phyloP scores from a whole-genome alignment of 2,329 filamentous ascomycete species.

The Huntiella savannae region DNA sequence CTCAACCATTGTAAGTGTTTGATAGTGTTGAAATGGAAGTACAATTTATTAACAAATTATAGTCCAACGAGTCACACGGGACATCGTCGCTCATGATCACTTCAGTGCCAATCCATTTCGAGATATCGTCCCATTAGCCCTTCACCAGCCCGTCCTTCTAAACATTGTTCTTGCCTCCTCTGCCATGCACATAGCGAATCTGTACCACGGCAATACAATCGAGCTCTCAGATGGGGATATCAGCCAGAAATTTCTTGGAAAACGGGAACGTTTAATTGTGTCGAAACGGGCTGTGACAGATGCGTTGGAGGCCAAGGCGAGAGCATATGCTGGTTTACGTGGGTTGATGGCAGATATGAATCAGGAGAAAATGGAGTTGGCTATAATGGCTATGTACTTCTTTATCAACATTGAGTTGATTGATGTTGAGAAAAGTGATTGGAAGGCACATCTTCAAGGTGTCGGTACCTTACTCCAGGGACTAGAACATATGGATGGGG shows the following conservation, averaged over 20 bases:
- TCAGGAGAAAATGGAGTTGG: background rate
- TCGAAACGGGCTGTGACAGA: conserved; percentile 20
- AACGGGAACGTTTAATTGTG: conserved; percentile 17
- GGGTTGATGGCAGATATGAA: background rate
- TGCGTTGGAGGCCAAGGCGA: background rate
- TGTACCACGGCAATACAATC: conserved; percentile 15
- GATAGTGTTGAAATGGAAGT: too few relatives aligned
- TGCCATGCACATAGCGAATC: conserved; percentile 29
- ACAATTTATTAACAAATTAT: conserved; percentile 16
- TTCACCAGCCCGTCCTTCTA: conserved; percentile 25
- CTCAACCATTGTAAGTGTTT: too few relatives aligned
- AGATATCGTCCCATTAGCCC: conserved; percentile 28
- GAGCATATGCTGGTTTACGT: background rate
- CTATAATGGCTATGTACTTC: background rate
- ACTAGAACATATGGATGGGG: conserved; percentile 15
- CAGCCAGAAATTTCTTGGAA: too few relatives aligned
- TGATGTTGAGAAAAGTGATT: conserved; percentile 26
- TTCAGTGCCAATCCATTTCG: conserved; percentile 28
- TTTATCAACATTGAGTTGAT: conserved; percentile 30
- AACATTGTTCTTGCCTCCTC: conserved; percentile 31
- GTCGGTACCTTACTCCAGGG: conserved; percentile 23
- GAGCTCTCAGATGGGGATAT: too few relatives aligned
- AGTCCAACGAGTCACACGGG: conserved; percentile 31
- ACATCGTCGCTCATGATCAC: conserved; percentile 31
- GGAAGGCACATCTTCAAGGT: conserved; percentile 28